Base-by-base conservation (phyloP, 805 yeast species). In the Cyberlindnera meyerae region DNA sequence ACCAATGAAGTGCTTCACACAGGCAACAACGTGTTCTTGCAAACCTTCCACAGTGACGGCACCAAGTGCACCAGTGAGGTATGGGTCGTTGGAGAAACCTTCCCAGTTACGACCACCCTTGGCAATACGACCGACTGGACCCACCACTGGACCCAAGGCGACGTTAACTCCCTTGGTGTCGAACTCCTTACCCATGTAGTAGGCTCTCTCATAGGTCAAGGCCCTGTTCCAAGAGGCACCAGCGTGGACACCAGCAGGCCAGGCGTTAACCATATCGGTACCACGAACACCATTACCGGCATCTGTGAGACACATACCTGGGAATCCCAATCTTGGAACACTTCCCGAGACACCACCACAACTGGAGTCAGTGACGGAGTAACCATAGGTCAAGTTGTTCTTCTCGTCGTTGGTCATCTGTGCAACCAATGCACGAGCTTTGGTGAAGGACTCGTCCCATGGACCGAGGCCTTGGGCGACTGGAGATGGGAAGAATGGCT, bases 381-480 rank as follows among this genome's bases (percentile, higher is more conserved):
- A 28, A 11, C 40, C 40, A 16, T 37, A 37, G 3, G 40, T 37
- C 31, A 28, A 27, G 27, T 32, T 32, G 24, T 24, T 16, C 29
- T 37, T 37, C 30, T 37, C 40, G 18, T 37, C 40, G 30, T 37
- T 37, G 13, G 40, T 31, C 40, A 37, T 37, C 29, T 37, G 40
- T 4, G 25, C 21, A 13, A 37, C 40, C 15, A 37, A 18, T 6
- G n/a, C 29, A 12, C 24, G 20, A 13, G 40, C 40, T 18, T 32
- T 31, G 18, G 18, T 11, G 21, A 15, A 37, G 20, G 40, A 36
- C 1, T 31, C 40, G 8, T 22, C 36, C 40, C 40, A 37, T 14
- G 27, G 33, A 27, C 36, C 40, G n/a, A 24, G 15, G 11, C 40
- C 40, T 5, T 14, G 18, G 12, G 29, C 34, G 4, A 22, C 28